Evolutionary conservation across 768 basidiomycete genomes (phyloP).

Genomic region (Pholiota molesta): DNA sequence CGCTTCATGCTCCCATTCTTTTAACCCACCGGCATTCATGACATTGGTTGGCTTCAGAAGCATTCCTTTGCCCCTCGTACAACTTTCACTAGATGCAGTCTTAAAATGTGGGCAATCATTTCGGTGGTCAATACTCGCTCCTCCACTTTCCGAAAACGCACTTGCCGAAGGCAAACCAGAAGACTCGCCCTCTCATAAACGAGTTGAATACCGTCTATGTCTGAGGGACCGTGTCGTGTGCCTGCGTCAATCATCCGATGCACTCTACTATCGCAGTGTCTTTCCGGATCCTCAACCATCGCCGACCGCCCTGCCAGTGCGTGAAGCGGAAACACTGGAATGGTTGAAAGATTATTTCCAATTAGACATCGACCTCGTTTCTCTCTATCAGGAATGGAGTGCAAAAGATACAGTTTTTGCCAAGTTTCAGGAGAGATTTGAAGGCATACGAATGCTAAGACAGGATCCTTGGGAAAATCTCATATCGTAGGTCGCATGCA

Average conservation of each 20-base stretch:
- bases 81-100: constrained; percentile 78
- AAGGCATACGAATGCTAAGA: constrained; percentile 83
- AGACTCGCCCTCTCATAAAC: constrained; percentile 25
- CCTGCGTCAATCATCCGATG: constrained; percentile 70
- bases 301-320: constrained; percentile 33
- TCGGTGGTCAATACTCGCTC: constrained; percentile 68
- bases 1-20: background rate
- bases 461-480: constrained; percentile 98
- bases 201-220: constrained; percentile 79
- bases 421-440: constrained; percentile 60
- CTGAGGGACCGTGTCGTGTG: constrained; percentile 84
- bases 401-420: constrained; percentile 75
- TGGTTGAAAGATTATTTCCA: constrained; percentile 93
- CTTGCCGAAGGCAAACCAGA: constrained; percentile 7
- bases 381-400: constrained; percentile 80
- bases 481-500: constrained; percentile 68
- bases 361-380: constrained; percentile 70
- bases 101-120: constrained; percentile 87
- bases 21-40: constrained; percentile 12
- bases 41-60: constrained; percentile 35
- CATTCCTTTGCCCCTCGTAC: constrained; percentile 64
- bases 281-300: constrained; percentile 53
- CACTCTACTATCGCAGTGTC: constrained; percentile 71
- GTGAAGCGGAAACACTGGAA: constrained; percentile 65
- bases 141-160: background rate